Base-by-base conservation (phyloP, 805 yeast genomes). In the Scheffersomyces spartinae region DNA sequence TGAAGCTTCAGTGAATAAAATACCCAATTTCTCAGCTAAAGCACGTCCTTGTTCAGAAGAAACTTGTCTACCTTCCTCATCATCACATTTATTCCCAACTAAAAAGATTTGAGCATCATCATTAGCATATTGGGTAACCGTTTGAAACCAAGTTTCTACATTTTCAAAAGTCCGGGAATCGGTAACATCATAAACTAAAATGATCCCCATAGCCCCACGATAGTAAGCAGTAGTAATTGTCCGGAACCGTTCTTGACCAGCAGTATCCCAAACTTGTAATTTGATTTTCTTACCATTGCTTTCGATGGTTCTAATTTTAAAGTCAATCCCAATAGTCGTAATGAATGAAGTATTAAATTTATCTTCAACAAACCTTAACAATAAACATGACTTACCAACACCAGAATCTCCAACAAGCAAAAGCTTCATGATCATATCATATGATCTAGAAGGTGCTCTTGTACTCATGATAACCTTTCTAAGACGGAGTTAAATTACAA, bases 311-410 rank as follows among this genome's bases (percentile, higher is more conserved):
- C 95, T 79, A 51, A 91, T 88, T 63, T 91, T 91, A 70, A 91
- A 91, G 55, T 91, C 98, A 44, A 91, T 91, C 28, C 98, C 98
- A 45, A 91, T 91, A 24, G 98, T 91, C 32, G 97, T 85, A 58
- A 91, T 91, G 56, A 88, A 91, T 12, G 91, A 74, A 4, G 97
- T 96, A 43, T 88, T 86, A 64, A 91, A 91, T 55, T 85, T 86
- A 56, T 88, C 96, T 43, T 85, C 95, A 32, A 88, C 94, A 57
- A 88, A 88, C 48, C 97, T 74, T 36, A 88, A 71, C 43, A 86
- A 64, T 32, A 86, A 66, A 64, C 96, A 88, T 21, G 96, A 79
- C 47, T 81, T 81, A 18, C 93, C 93, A 23, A 81, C 91, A 32
- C 83, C 69, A 17, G 94, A 81, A 60, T 86, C 95, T 31, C 97